Percentiles rank a stretch among this genome's conserved stretches.
Conservation (phyloP, 305 asterid species). For the Fraxinus platypoda region DNA sequence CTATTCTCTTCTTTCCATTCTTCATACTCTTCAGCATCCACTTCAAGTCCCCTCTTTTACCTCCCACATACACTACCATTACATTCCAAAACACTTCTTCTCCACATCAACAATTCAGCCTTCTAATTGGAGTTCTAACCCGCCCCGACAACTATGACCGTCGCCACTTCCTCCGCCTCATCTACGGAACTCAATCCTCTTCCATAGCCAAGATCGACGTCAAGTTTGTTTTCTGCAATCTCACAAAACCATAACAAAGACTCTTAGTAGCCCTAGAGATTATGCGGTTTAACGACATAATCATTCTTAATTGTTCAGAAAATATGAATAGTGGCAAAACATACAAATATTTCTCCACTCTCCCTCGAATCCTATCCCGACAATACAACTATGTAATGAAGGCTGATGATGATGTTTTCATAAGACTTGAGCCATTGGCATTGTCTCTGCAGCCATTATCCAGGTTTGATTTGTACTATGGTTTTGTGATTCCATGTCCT, state of each 20-base stretch:
- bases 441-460: slow-evolving; percentile 49
- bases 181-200: slow-evolving; percentile 53
- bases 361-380: slow-evolving; percentile 39
- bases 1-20: slow-evolving; percentile 35
- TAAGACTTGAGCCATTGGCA: slow-evolving; percentile 54
- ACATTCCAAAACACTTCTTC: slow-evolving; percentile 13
- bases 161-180: slow-evolving; percentile 72
- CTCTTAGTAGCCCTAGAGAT: slow-evolving; percentile 56
- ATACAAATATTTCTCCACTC: slow-evolving; percentile 63
- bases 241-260: slow-evolving; percentile 54
- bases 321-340: slow-evolving; percentile 81
- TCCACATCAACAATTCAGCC: slow-evolving; percentile 34
- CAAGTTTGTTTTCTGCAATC: slow-evolving; percentile 56
- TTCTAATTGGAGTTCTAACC: slow-evolving; percentile 59
- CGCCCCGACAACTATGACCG: slow-evolving; percentile 54
- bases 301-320: slow-evolving; percentile 57
- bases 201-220: slow-evolving; percentile 48
- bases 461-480: slow-evolving; percentile 62
- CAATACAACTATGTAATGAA: slow-evolving; percentile 77
- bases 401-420: slow-evolving; percentile 69
- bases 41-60: slow-evolving; percentile 33
- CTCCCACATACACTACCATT: slow-evolving; percentile 11
- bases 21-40: slow-evolving; percentile 41
- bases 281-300: slow-evolving; percentile 58
- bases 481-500: slow-evolving; percentile 74